Base-by-base conservation (phyloP, 352 stramenopile genomes). In the Pythium chondricola region DNA sequence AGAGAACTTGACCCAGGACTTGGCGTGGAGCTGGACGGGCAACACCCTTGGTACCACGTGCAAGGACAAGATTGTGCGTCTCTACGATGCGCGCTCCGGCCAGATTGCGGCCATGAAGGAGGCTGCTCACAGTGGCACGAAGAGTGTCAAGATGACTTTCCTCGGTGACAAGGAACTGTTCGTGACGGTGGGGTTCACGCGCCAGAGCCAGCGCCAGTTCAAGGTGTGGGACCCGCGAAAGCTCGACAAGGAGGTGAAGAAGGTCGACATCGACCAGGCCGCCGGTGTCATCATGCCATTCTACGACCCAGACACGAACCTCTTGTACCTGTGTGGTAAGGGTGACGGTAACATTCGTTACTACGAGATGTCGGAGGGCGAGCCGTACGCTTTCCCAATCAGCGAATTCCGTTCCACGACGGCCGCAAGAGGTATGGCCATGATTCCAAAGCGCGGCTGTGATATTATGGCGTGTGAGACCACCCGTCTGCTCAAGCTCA, bases 311-410 rank as follows among this genome's bases (percentile, higher is more conserved):
- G 97, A 99, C 71, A 99, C 95, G 22, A 95, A 93, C 58, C 81
- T 99, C 26, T 71, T 99, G 31, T 99, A 99, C 81, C 64, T 99
- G 47, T 97, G 83, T 58, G 96, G 95, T 63, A 95, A 95, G 66
- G 97, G 97, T 38, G 97, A 99, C 68, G 97, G 96, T 55, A 99
- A 99, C 81, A 98, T 99, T 57, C 92, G 97, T 46, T 97, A 97
- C 69, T 99, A 98, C 62, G 96, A 99, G 53, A 97, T 98, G 74
- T 95, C 95, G 58, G 89, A 98, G 56, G 96, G 97, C 48, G 80
- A 93, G 56, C 93, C 95, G 35, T 97, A 84, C 58, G 95, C 84
- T 33, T 89, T 97, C 74, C 74, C 84, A 37, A 84, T 97, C 46
- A 95, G 71, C 53, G 88, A 98, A 65, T 99, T 98, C 85, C 88